phyloP scores from a whole-genome alignment of 1,139 yeast species.

The Saccharomyces hybrid region DNA sequence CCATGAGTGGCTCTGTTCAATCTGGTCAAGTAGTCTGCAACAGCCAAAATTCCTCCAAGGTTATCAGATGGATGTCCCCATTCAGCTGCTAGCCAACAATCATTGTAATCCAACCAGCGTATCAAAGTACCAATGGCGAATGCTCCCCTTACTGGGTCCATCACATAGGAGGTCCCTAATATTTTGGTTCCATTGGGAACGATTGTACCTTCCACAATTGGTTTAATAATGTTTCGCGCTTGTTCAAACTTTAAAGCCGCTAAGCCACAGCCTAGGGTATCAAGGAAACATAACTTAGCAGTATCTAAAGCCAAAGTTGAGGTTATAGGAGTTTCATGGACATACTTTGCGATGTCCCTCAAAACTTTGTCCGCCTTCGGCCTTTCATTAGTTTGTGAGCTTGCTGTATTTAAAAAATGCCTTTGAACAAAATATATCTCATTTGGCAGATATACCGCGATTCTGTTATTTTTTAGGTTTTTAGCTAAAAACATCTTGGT shows the following conservation, averaged over 20 bases:
- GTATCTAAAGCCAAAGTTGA: constrained; percentile 45
- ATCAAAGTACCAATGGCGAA: constrained; percentile 50
- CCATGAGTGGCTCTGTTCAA: constrained; percentile 37
- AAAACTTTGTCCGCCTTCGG: constrained; percentile 46
- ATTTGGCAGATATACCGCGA: neutral
- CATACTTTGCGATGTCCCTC: constrained; percentile 43
- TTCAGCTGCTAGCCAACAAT: constrained; percentile 59
- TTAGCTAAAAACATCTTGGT: neutral
- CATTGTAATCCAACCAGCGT: constrained; percentile 55
- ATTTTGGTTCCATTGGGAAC: constrained; percentile 50
- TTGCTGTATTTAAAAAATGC: neutral
- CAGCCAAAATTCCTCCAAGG: constrained; percentile 51
- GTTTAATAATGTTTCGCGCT: constrained; percentile 43
- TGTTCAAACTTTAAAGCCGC: constrained; percentile 50
- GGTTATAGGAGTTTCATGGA: constrained; percentile 41
- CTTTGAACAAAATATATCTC: neutral
- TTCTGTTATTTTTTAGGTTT: neutral
- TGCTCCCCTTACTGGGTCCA: constrained; percentile 53
- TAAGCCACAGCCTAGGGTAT: constrained; percentile 52
- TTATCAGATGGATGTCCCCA: constrained; percentile 63
- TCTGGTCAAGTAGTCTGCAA: constrained; percentile 50
- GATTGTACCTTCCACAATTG: constrained; percentile 47
- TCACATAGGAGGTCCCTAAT: constrained; percentile 43
- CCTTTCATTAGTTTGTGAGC: constrained; percentile 24
- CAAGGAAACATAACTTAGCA: constrained; percentile 47